A percentile compares a stretch with the other conserved stretches of the same genome.
Conservation (phyloP, 106 monocot species). For the Iris macrosiphon region DNA sequence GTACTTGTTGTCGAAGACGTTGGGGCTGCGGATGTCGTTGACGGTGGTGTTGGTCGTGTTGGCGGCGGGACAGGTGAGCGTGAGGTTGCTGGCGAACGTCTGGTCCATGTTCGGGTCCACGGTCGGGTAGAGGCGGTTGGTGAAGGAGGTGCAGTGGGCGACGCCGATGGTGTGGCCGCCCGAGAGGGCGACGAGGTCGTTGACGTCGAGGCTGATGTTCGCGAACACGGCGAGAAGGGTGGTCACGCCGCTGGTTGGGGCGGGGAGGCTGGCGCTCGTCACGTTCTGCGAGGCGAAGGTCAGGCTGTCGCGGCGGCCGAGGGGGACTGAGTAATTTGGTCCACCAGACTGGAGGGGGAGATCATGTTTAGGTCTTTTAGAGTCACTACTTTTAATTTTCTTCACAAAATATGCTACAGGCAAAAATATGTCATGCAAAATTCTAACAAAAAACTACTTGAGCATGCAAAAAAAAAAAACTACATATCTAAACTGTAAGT, state of each 20-base stretch:
- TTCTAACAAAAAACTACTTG: no score
- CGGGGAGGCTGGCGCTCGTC: slow-evolving; percentile 16
- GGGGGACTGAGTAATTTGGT: slow-evolving; percentile 9
- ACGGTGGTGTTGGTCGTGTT: slow-evolving; percentile 26
- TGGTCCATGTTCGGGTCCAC: slow-evolving; percentile 25
- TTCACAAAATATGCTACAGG: no score
- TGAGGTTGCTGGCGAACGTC: slow-evolving; percentile 11
- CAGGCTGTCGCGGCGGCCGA: slow-evolving; percentile 31
- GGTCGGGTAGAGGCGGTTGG: slow-evolving; percentile 26
- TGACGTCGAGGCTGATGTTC: slow-evolving; percentile 11
- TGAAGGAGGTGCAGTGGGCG: slow-evolving; percentile 13
- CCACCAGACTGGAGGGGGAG: slow-evolving; percentile 14
- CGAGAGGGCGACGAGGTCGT: slow-evolving; percentile 40
- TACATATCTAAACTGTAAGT: no score
- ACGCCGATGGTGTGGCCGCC: slow-evolving; percentile 40
- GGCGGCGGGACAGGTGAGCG: slow-evolving; percentile 11
- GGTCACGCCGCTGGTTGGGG: slow-evolving; percentile 7
- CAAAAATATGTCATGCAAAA: no score
- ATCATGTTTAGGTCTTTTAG: no score
- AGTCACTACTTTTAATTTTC: background rate
- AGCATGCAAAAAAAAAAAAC: no score
- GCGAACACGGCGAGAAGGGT: background rate
- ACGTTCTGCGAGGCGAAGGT: slow-evolving; percentile 11
- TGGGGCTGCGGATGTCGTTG: slow-evolving; percentile 15
- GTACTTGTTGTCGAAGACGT: background rate